phyloP scores from a whole-genome alignment of 1,284 basidiomycete genomes.

The Puccinia coronata region DNA sequence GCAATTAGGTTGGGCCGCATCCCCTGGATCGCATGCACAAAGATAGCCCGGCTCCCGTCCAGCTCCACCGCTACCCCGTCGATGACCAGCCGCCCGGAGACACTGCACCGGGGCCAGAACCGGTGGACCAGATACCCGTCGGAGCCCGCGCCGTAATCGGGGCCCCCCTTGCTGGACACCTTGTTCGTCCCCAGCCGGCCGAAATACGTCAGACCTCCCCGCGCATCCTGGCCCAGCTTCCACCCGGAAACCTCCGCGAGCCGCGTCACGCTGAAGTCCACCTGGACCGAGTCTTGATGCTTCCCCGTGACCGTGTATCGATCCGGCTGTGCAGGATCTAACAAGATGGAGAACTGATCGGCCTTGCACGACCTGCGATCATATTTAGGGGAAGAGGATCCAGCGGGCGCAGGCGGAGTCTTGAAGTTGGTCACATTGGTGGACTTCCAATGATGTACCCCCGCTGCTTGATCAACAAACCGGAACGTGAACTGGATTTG shows the following conservation, averaged over 20 bases:
- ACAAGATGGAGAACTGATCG: constrained; percentile 73
- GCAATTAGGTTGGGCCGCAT: constrained; percentile 96
- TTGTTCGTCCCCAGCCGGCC: constrained; percentile 62
- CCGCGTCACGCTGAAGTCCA: constrained; percentile 73
- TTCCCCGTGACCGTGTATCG: constrained; percentile 78
- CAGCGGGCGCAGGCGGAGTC: constrained; percentile 67
- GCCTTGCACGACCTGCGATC: constrained; percentile 85
- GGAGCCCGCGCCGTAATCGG: constrained; percentile 57
- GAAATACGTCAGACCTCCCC: constrained; percentile 88
- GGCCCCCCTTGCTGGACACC: constrained; percentile 62
- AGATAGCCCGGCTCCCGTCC: constrained; percentile 76
- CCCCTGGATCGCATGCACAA: constrained; percentile 95
- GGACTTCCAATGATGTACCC: constrained; percentile 81
- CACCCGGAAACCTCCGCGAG: constrained; percentile 76
- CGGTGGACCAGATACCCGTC: constrained; percentile 89
- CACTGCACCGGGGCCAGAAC: constrained; percentile 77
- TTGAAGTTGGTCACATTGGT: constrained; percentile 83
- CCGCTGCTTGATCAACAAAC: constrained; percentile 77
- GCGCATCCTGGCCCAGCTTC: constrained; percentile 84
- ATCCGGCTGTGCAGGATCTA: constrained; percentile 67
- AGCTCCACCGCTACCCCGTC: constrained; percentile 69
- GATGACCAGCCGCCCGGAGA: constrained; percentile 72
- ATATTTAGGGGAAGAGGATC: constrained; percentile 58
- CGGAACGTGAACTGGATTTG: constrained; percentile 96
- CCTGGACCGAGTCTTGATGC: constrained; percentile 75